Evolutionary conservation across 306 rosid species (phyloP).

Genomic region (Acmispon strigosus): DNA sequence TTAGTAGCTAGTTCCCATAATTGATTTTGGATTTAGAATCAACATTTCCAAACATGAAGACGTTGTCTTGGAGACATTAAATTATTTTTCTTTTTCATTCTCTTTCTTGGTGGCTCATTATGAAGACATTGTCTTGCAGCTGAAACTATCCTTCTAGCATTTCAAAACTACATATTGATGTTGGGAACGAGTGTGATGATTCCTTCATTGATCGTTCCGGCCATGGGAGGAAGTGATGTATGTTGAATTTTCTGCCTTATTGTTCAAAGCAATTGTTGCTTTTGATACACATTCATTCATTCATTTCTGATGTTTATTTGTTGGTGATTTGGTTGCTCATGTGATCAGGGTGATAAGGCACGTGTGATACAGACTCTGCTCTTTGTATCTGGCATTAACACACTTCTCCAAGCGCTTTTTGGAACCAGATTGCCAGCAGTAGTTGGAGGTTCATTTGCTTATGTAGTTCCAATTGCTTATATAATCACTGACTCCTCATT

Average conservation of each 20-base stretch:
- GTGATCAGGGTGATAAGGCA: conserved; percentile 81
- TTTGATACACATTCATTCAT: background rate
- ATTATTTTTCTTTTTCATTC: background rate
- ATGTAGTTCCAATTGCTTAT: conserved; percentile 72
- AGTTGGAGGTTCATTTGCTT: conserved; percentile 96
- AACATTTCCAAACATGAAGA: too few species aligned
- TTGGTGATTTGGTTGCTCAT: conserved; percentile 19
- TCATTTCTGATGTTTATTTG: background rate
- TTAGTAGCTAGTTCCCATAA: too few species aligned
- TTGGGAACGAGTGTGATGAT: conserved; percentile 94
- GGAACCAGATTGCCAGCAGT: conserved; percentile 95
- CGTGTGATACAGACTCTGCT: conserved; percentile 88
- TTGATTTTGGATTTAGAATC: too few species aligned
- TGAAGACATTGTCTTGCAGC: conserved; percentile 47
- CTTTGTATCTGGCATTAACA: conserved; percentile 87
- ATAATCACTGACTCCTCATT: conserved; percentile 66
- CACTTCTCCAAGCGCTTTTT: conserved; percentile 96
- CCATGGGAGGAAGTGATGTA: conserved; percentile 94
- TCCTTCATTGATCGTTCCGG: conserved; percentile 74
- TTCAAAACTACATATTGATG: conserved; percentile 94
- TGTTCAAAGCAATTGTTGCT: background rate
- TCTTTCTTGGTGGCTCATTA: conserved; percentile 14
- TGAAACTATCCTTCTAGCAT: conserved; percentile 81
- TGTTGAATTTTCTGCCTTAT: conserved; percentile 19
- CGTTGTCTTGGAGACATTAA: too few species aligned